Conservation (phyloP, 1,139 yeast species). For the Kodamaea ohmeri region DNA sequence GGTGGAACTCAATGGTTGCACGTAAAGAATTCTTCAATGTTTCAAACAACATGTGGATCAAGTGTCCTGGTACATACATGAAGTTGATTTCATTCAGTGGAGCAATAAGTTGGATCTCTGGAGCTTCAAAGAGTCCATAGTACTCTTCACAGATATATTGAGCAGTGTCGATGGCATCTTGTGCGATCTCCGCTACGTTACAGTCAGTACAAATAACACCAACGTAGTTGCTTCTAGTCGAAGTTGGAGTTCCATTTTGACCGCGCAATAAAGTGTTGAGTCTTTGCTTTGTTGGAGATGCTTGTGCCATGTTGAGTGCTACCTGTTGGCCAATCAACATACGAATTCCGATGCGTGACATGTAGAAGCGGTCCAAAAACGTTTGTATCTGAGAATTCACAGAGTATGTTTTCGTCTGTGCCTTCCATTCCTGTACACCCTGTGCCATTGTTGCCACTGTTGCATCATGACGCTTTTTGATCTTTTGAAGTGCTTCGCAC, state of each 20-base stretch:
- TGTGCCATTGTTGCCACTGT: conserved; percentile 92
- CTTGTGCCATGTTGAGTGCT: conserved; percentile 69
- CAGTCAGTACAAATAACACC: conserved; percentile 85
- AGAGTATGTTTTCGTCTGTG: conserved; percentile 44
- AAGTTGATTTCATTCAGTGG: conserved; percentile 64
- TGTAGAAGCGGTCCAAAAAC: conserved; percentile 77
- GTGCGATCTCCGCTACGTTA: conserved; percentile 74
- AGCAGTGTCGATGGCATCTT: conserved; percentile 85
- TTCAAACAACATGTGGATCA: conserved; percentile 85
- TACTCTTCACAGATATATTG: conserved; percentile 85
- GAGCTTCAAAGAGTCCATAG: conserved; percentile 80
- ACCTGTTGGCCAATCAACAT: conserved; percentile 90
- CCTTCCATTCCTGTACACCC: conserved; percentile 89
- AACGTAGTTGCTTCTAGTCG: conserved; percentile 53
- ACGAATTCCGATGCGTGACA: conserved; percentile 84
- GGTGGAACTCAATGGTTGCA: conserved; percentile 79
- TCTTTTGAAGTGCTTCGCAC: conserved; percentile 62
- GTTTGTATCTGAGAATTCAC: conserved; percentile 69
- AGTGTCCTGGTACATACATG: conserved; percentile 89
- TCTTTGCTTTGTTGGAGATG: conserved; percentile 43
- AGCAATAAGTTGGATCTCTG: conserved; percentile 72
- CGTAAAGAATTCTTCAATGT: conserved; percentile 78
- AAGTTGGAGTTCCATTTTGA: conserved; percentile 8
- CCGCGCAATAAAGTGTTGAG: conserved; percentile 38
- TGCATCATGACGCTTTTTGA: conserved; percentile 85